phyloP scores from a whole-genome alignment of 2,329 filamentous ascomycete genomes.

The Xylaria sp. region DNA sequence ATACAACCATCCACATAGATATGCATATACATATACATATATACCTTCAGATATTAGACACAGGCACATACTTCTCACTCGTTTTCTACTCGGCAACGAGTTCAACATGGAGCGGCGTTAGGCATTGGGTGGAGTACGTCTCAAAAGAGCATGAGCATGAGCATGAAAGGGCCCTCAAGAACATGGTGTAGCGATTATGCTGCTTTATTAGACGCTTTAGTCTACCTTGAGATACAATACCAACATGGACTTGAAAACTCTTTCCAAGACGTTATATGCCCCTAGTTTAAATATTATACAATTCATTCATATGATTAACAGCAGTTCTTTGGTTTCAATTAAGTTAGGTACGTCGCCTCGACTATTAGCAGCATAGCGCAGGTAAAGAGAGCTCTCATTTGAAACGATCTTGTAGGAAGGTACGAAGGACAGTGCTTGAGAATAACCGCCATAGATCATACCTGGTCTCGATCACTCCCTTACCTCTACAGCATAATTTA shows the following conservation, averaged over 20 bases:
- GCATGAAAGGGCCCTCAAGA: background rate
- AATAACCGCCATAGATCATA: no score
- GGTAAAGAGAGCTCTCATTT: no score
- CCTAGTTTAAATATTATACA: background rate
- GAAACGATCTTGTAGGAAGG: no score
- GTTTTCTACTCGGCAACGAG: constrained; percentile 10
- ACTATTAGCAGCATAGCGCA: no score
- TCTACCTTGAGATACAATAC: background rate
- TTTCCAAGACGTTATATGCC: background rate
- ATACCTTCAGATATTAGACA: constrained; percentile 24
- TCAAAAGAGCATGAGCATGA: constrained; percentile 5
- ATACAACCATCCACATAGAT: constrained; percentile 16
- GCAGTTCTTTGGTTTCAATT: no score
- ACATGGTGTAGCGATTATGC: background rate
- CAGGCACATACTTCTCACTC: constrained; percentile 8
- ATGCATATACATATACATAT: constrained; percentile 21
- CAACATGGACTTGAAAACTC: background rate
- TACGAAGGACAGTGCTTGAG: no score
- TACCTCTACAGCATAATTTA: no score
- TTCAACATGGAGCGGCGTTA: constrained; percentile 28
- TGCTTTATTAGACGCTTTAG: constrained; percentile 2
- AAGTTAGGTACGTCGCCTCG: no score
- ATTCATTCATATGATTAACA: no score
- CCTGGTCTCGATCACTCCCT: no score
- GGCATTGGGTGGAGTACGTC: constrained; percentile 19